Conservation (phyloP, 306 rosid species). For the Quercus engelmannii region DNA sequence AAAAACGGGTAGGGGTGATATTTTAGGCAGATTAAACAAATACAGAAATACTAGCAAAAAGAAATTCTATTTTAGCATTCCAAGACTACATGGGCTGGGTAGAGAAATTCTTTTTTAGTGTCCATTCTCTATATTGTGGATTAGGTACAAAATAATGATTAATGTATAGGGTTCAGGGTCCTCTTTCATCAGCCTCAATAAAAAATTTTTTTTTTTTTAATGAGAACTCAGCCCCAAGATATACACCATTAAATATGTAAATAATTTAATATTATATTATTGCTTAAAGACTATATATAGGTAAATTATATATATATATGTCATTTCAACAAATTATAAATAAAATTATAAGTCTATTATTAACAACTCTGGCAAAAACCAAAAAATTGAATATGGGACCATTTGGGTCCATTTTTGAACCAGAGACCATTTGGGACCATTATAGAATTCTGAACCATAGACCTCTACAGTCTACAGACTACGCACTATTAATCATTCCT, state of each 20-base stretch:
- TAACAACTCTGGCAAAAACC: too few species aligned
- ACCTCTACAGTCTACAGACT: not conserved
- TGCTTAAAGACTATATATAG: too few species aligned
- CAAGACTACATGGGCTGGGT: not conserved
- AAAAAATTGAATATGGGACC: too few species aligned
- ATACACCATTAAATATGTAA: too few species aligned
- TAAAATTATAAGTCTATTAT: too few species aligned
- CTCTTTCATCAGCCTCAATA: not conserved
- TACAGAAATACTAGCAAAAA: not conserved
- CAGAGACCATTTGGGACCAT: not conserved
- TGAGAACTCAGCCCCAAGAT: too few species aligned
- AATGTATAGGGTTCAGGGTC: not conserved
- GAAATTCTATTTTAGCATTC: too few species aligned
- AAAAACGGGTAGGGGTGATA: not conserved
- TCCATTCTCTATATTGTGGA: not conserved
- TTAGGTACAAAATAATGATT: not conserved
- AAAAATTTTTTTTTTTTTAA: too few species aligned
- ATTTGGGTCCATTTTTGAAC: not conserved
- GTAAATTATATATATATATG: too few species aligned
- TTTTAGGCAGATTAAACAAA: not conserved
- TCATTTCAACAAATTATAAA: too few species aligned
- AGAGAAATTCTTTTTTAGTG: not conserved
- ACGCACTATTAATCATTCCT: not conserved
- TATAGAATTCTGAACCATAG: constrained; percentile 32
- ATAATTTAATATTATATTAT: too few species aligned